A percentile compares a stretch with the other conserved stretches of the same genome.
Conservation (phyloP, 768 basidiomycete species). For the Cyathus striatus region DNA sequence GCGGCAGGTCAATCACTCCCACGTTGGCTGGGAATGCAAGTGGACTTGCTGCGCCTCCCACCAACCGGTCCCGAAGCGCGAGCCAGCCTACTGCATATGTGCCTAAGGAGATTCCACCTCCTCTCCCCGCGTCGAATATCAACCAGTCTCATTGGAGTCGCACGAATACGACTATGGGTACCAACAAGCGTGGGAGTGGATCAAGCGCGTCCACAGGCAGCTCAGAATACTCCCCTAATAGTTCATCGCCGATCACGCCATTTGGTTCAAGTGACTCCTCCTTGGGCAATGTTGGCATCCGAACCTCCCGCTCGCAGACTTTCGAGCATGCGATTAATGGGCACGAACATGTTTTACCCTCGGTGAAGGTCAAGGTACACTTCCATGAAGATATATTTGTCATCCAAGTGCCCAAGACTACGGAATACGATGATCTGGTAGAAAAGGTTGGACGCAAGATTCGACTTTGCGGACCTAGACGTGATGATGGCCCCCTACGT, state of each 20-base stretch:
- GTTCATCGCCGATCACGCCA: slow-evolving; percentile 83
- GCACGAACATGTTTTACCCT: slow-evolving; percentile 17
- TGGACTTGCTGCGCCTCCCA: slow-evolving; percentile 22
- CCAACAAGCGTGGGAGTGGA: slow-evolving; percentile 74
- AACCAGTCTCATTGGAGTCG: slow-evolving; percentile 40
- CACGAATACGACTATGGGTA: slow-evolving; percentile 30
- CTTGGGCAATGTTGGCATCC: slow-evolving; percentile 51
- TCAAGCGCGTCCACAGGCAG: slow-evolving; percentile 82
- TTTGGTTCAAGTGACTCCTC: slow-evolving; percentile 89
- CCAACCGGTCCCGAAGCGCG: slow-evolving; percentile 65
- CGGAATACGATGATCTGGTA: slow-evolving; percentile 79
- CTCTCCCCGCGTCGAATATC: slow-evolving; percentile 37
- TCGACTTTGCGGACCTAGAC: slow-evolving; percentile 77
- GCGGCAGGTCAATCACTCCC: slow-evolving; percentile 27
- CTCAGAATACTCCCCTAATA: slow-evolving; percentile 82
- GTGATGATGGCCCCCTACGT: slow-evolving; percentile 75
- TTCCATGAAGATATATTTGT: slow-evolving; percentile 95
- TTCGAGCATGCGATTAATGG: slow-evolving; percentile 32
- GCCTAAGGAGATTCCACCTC: slow-evolving; percentile 49
- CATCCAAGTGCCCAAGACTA: slow-evolving; percentile 78
- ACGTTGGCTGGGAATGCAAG: slow-evolving; percentile 18
- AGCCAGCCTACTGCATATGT: slow-evolving; percentile 74
- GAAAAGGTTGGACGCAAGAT: slow-evolving; percentile 93
- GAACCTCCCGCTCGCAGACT: slow-evolving; percentile 48
- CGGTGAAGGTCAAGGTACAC: slow-evolving; percentile 91